phyloP scores from a whole-genome alignment of 306 rosid genomes.

The Gastrolobium bilobum region DNA sequence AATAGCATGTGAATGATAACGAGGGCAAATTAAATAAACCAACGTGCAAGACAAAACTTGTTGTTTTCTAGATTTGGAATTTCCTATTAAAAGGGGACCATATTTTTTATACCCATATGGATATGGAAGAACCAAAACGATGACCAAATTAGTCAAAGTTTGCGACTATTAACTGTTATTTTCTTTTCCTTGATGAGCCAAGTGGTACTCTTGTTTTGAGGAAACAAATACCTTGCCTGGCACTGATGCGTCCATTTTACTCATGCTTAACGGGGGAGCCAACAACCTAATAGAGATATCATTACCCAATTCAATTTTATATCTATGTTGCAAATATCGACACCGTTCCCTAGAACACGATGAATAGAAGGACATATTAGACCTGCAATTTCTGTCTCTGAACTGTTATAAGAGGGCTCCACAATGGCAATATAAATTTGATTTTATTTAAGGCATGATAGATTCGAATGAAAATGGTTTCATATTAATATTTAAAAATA shows the following conservation, averaged over 20 bases:
- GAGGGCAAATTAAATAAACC: no score
- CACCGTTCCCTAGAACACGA: background rate
- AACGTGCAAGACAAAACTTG: no score
- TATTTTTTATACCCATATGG: no score
- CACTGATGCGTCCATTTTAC: background rate
- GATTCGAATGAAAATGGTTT: no score
- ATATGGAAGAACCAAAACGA: background rate
- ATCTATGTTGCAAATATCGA: background rate
- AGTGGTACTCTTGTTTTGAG: slow-evolving; percentile 4
- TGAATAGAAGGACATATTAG: background rate
- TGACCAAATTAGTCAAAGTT: slow-evolving; percentile 32
- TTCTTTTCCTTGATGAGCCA: background rate
- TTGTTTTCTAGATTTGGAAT: no score
- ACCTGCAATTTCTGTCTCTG: background rate
- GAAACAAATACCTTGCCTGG: no score
- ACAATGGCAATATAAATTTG: no score
- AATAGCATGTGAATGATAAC: no score
- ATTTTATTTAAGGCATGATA: no score
- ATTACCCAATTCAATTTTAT: background rate
- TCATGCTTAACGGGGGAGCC: background rate
- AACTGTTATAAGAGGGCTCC: background rate
- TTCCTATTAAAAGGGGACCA: no score
- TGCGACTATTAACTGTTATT: slow-evolving; percentile 36
- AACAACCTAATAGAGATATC: background rate
- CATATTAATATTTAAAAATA: no score